Conservation (phyloP, 225 moss, liverwort and hornwort genomes). For the Physcomitrium patens region DNA sequence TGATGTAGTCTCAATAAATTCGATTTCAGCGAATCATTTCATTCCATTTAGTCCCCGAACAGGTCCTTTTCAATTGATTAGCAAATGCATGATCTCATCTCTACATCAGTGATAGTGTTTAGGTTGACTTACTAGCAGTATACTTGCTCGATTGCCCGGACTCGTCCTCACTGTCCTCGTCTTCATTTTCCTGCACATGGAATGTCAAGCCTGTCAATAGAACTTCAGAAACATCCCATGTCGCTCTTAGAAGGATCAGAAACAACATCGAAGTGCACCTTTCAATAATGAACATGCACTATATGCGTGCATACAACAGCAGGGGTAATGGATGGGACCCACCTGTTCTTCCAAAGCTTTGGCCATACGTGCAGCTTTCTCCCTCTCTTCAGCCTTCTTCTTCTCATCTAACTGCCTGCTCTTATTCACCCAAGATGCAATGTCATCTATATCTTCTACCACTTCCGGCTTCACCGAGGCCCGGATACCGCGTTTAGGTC, state of each 20-base stretch:
- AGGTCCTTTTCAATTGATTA: background rate
- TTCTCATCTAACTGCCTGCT: conserved; percentile 84
- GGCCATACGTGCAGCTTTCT: conserved; percentile 95
- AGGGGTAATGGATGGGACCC: conserved; percentile 16
- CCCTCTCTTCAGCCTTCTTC: conserved; percentile 80
- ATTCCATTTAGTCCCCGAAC: background rate
- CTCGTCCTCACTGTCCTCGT: conserved; percentile 80
- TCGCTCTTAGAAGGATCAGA: conserved; percentile 6
- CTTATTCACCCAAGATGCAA: conserved; percentile 89
- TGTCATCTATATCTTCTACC: conserved; percentile 70
- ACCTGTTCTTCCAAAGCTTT: conserved; percentile 93
- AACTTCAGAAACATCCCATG: conserved; percentile 17
- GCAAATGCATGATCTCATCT: background rate
- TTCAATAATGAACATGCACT: conserved; percentile 4
- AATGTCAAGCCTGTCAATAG: conserved; percentile 14
- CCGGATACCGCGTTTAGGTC: conserved; percentile 54
- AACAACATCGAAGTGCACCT: conserved; percentile 11
- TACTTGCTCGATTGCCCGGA: conserved; percentile 57
- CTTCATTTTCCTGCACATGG: conserved; percentile 71
- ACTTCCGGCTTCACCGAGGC: conserved; percentile 62
- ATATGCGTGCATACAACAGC: background rate
- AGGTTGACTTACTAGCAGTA: conserved; percentile 68
- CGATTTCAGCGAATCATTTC: conserved; percentile 11
- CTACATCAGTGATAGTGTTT: background rate
- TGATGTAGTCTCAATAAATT: background rate